These are phyloP conservation scores for Magnusiomyces sp. DNA, from an alignment of 1,139 yeast species.

Conservation along the genomic window DNA sequence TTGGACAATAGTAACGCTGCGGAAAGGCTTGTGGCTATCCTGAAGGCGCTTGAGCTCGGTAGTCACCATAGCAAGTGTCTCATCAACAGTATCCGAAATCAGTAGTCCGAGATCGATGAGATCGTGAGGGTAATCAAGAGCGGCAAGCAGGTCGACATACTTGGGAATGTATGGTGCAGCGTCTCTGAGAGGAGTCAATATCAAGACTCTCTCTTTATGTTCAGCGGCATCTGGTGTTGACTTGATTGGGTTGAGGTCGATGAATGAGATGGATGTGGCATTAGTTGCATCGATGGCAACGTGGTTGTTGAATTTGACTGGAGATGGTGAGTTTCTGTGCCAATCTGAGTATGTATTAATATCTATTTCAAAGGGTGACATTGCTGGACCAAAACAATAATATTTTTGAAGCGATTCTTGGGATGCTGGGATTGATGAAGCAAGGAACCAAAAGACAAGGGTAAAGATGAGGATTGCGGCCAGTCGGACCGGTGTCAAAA, in stretches of 20 bases:
- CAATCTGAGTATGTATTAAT: constrained; percentile 23
- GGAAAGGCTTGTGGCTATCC: constrained; percentile 40
- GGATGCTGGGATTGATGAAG: constrained; percentile 16
- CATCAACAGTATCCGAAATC: constrained; percentile 68
- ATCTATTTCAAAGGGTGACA: constrained; percentile 24
- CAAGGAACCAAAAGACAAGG: constrained; percentile 13
- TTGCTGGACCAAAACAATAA: constrained; percentile 26
- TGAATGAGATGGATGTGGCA: constrained; percentile 31
- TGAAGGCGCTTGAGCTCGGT: constrained; percentile 32
- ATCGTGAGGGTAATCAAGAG: constrained; percentile 74
- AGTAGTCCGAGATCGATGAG: constrained; percentile 76
- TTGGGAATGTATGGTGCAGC: constrained; percentile 74
- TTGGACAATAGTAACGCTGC: constrained; percentile 65
- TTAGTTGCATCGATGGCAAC: constrained; percentile 16
- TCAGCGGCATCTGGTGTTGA: constrained; percentile 42
- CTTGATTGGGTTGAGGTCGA: constrained; percentile 39
- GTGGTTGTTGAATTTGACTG: constrained; percentile 24
- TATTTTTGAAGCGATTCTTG: constrained; percentile 18
- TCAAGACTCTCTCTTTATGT: constrained; percentile 57
- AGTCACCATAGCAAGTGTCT: constrained; percentile 58
- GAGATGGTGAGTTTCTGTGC: constrained; percentile 24
- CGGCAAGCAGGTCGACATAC: constrained; percentile 80
- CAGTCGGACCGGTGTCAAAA: constrained; percentile 13
- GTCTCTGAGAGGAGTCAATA: constrained; percentile 72
- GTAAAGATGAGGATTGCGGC: constrained; percentile 12